These are phyloP conservation scores for Kwoniella sp. DNA, from an alignment of 768 basidiomycete genomes.

Conservation along the genomic window DNA sequence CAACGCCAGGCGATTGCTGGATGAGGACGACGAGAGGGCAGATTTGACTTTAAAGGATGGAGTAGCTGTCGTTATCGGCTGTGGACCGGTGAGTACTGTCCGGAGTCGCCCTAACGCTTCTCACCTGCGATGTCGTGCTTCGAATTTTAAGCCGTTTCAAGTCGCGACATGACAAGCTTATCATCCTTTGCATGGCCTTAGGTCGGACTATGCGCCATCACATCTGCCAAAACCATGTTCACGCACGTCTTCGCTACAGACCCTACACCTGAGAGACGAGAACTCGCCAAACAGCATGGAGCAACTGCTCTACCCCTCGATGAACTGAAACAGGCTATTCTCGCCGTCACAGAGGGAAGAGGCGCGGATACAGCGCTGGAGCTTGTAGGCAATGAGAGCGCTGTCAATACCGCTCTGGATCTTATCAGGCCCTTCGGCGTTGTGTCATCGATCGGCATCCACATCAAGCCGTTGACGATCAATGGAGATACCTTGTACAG, in stretches of 20 bases:
- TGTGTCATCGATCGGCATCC: conserved; percentile 50
- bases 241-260: conserved; percentile 49
- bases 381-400: conserved; percentile 52
- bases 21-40: conserved; percentile 31
- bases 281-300: conserved; percentile 53
- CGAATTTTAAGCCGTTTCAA: no score
- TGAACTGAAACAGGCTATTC: conserved; percentile 29
- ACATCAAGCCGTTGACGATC: conserved; percentile 37
- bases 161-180: background rate
- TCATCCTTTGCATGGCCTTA: background rate
- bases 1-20: conserved; percentile 47
- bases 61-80: conserved; percentile 54
- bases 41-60: conserved; percentile 24
- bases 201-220: conserved; percentile 54
- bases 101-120: no score
- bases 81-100: conserved; percentile 51
- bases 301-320: conserved; percentile 47
- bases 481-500: conserved; percentile 39
- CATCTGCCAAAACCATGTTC: conserved; percentile 52
- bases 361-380: conserved; percentile 56
- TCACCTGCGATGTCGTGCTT: no score
- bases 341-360: conserved; percentile 42
- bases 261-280: conserved; percentile 26
- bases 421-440: conserved; percentile 52
- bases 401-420: conserved; percentile 47